Evolutionary conservation across 208 protist genomes (phyloP).

Genomic region (Trypanosoma boissoni): DNA sequence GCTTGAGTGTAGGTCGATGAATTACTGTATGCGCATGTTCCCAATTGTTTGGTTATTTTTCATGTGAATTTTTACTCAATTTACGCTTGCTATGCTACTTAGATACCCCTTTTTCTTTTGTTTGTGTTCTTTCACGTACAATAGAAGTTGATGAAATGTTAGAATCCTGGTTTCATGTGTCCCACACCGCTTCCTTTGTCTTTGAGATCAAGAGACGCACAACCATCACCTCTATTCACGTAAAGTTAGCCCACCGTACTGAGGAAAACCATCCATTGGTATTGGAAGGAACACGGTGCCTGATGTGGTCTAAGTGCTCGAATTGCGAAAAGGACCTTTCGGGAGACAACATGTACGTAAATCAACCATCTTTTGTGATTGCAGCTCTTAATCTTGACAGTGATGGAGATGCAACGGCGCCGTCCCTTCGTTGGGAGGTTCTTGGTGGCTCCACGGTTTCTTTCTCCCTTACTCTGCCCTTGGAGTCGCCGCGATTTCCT

Average conservation of each 20-base stretch:
- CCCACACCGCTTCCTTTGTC: constrained; percentile 5
- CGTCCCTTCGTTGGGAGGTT: constrained; percentile 16
- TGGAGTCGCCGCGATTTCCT: not conserved
- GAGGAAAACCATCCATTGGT: not conserved
- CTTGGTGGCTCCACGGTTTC: not conserved
- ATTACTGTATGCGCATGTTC: too few species aligned
- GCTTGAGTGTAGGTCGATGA: too few species aligned
- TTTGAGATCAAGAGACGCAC: constrained; percentile 4
- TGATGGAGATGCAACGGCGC: not conserved
- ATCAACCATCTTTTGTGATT: constrained; percentile 22
- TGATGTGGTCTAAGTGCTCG: constrained; percentile 18
- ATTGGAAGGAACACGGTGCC: not conserved
- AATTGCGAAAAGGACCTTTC: not conserved
- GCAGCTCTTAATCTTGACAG: constrained; percentile 6
- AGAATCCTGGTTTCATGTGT: constrained; percentile 7
- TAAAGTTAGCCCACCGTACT: not conserved
- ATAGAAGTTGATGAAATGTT: constrained; percentile 1
- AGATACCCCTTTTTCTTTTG: not conserved
- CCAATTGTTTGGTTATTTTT: too few species aligned
- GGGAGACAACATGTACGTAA: constrained; percentile 14
- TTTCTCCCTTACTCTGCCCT: constrained; percentile 3
- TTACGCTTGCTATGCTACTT: too few species aligned
- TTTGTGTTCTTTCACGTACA: not conserved
- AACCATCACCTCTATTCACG: constrained; percentile 15
- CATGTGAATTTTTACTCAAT: too few species aligned